Base-by-base conservation (phyloP, 768 basidiomycete species). In the Suillus variegatus region DNA sequence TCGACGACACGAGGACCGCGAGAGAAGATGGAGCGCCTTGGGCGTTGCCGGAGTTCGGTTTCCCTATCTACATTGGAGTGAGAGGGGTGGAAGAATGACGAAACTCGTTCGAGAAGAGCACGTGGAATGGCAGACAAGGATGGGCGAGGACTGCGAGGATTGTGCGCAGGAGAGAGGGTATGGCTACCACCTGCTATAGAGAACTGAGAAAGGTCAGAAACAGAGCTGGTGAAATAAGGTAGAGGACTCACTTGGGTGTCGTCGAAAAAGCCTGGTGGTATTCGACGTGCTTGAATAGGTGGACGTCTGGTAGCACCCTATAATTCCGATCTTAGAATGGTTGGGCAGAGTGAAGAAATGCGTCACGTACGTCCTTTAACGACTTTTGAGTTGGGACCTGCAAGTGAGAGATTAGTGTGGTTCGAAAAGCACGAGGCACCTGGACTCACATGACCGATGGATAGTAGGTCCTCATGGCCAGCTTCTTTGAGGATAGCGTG, bases 11-110 rank as follows among this genome's bases (percentile, higher is more conserved):
- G 14, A 51, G 22, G 47, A 49, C 47, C 22, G 22, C 47, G 47
- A 49, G 47, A 49, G 6, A 49, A n/a, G 44, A 46, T 25, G n/a
- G 49, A 22, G 2, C 49, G 13, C 4, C 13, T 25, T 14, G 22
- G 6, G 12, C 22, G 4, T 47, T 22, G 46, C n/a, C 13, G n/a
- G n/a, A 47, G 46, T 22, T 47, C 10, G 2, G 46, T n/a, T 22
- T 0, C 46, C n/a, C n/a, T n/a, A n/a, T 22, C 10, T 0, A 12
- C 10, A 47, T 12, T 22, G n/a, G n/a, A 22, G 0, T 2, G 46
- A n/a, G 46, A 47, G 10, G n/a, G 46, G n/a, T 47, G 4, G 20
- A 46, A n/a, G 20, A 44, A 20, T 3, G 46, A 46, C n/a, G 10
- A 46, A n/a, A 46, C 8, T 9, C 10, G 20, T 10, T n/a, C 44